phyloP scores from a whole-genome alignment of 2,329 filamentous ascomycete genomes.

The Hymenotorrendiella dingleyae region DNA sequence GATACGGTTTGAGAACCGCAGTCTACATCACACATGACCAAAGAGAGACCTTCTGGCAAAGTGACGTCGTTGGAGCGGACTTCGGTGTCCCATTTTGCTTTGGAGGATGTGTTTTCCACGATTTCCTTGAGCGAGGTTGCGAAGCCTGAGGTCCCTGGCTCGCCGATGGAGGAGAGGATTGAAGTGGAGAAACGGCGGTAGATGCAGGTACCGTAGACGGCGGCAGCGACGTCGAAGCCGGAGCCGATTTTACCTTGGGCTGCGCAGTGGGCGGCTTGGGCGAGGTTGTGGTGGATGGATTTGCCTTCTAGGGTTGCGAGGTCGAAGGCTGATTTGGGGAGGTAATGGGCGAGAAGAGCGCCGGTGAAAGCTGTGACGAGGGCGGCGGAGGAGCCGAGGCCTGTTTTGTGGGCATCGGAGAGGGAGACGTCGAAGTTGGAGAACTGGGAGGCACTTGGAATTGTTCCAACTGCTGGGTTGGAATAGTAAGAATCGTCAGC shows the following conservation, averaged over 20 bases:
- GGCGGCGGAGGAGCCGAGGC: constrained; percentile 88
- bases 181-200: constrained; percentile 89
- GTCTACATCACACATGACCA: constrained; percentile 94
- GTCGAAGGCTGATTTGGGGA: constrained; percentile 52
- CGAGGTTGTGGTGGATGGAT: constrained; percentile 77
- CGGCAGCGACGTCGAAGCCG: constrained; percentile 90
- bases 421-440: constrained; percentile 72
- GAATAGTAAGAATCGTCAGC: constrained; percentile 98
- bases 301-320: constrained; percentile 48
- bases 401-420: constrained; percentile 83
- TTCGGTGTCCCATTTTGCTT: constrained; percentile 69
- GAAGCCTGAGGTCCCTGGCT: constrained; percentile 62
- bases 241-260: constrained; percentile 96
- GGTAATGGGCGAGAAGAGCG: constrained; percentile 70
- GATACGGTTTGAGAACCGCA: constrained; percentile 89
- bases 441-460: constrained; percentile 46
- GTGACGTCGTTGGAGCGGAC: constrained; percentile 63
- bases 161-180: constrained; percentile 61
- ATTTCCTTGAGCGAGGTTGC: constrained; percentile 55
- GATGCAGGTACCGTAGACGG: constrained; percentile 83
- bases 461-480: constrained; percentile 41
- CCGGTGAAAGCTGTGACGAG: constrained; percentile 84
- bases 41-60: constrained; percentile 65
- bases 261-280: constrained; percentile 88
- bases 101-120: constrained; percentile 49